phyloP scores from a whole-genome alignment of 768 basidiomycete species.

The Agrocybe chaxingu region DNA sequence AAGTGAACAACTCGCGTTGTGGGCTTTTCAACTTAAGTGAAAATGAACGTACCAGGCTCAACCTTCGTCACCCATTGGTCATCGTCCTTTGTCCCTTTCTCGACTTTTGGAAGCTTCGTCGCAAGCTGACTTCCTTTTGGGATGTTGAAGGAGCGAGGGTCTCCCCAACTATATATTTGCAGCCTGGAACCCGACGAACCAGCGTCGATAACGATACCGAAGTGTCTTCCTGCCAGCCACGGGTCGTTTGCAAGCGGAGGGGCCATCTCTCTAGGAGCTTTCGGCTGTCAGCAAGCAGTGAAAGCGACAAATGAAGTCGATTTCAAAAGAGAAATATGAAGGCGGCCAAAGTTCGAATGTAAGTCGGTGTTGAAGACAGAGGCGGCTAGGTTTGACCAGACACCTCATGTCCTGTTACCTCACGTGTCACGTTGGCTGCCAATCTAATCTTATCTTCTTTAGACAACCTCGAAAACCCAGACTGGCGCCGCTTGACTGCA shows the following conservation, averaged over 20 bases:
- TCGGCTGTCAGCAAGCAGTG: neutral
- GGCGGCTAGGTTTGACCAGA: neutral
- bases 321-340: neutral
- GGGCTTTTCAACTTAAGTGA: neutral
- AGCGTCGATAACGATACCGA: constrained; percentile 96
- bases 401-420: too few relatives aligned
- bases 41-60: constrained; percentile 77
- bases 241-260: constrained; percentile 67
- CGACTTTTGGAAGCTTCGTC: constrained; percentile 74
- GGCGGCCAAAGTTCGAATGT: constrained; percentile 1
- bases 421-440: too few relatives aligned
- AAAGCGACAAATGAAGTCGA: neutral
- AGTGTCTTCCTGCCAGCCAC: constrained; percentile 79
- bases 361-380: neutral
- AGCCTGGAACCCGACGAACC: constrained; percentile 95
- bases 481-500: too few relatives aligned
- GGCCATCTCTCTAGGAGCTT: constrained; percentile 42
- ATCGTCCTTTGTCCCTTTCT: constrained; percentile 81
- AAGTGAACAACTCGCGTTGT: neutral
- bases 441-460: constrained; percentile 3
- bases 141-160: constrained; percentile 57
- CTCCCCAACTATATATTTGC: constrained; percentile 96
- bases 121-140: constrained; percentile 50
- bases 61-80: constrained; percentile 90
- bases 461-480: too few relatives aligned